Evolutionary conservation across 2,329 filamentous ascomycete genomes (phyloP).

Genomic region (Diaporthe citri): DNA sequence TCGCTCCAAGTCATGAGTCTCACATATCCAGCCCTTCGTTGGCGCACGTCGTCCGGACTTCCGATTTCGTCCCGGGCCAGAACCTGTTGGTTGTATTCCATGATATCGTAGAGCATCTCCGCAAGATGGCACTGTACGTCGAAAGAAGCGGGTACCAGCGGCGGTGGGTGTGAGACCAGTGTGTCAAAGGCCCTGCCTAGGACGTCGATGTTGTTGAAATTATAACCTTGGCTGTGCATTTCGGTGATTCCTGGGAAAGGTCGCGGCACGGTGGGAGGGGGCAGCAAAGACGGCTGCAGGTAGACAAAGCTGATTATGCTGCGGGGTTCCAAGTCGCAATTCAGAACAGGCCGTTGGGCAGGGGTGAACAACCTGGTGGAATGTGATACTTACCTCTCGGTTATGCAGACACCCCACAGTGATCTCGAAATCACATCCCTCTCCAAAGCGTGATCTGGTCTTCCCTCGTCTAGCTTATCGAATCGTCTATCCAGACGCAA

Average conservation of each 20-base stretch:
- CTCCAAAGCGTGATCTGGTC: not conserved
- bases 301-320: constrained; percentile 13
- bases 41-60: not conserved
- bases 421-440: not conserved
- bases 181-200: not conserved
- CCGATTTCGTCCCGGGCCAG: not conserved
- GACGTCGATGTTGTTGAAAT: not conserved
- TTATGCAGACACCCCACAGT: not conserved
- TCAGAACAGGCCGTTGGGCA: not conserved
- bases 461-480: not conserved
- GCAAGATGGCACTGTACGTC: not conserved
- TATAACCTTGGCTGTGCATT: not conserved
- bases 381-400: not conserved
- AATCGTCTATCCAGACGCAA: not conserved
- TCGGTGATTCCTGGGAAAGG: not conserved
- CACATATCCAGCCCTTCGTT: constrained; percentile 1
- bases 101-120: not conserved
- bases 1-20: not conserved
- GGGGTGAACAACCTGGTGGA: too few relatives aligned
- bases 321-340: not conserved
- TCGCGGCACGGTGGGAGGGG: not conserved
- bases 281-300: constrained; percentile 5
- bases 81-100: not conserved
- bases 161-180: not conserved
- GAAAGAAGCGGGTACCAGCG: not conserved